Evolutionary conservation across 2,329 filamentous ascomycete species (phyloP), one percentile per base, ranked within the genome.

Genomic region (Colletotrichum australisinense): DNA sequence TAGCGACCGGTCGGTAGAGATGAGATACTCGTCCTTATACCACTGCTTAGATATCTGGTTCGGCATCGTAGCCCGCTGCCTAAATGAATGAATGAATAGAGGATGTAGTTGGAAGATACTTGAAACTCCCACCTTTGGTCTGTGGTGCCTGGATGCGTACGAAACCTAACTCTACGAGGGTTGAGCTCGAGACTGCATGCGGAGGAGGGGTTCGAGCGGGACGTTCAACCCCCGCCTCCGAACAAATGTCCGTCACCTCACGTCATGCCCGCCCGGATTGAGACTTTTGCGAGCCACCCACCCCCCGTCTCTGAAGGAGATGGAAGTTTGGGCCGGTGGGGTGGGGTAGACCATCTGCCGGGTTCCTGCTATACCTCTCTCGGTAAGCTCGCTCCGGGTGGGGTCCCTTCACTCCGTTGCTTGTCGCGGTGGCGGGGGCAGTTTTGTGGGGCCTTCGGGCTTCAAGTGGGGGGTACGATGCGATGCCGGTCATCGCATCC

Each of bases 1-100:
- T 65, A 89, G 87, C 11, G 81, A 78, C 35, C 86, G 87, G 78
- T 93, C 88, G 49, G 90, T 92, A 32, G 91, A 93, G 80, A 92
- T 83, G 76, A 91, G 81, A 80, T 90, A 92, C 69, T 86, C 84
- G 75, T 87, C 85, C 56, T 84, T 84, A 76, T 85, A 86, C 88
- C 88, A 90, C 73, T 83, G 85, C 59, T 74, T 78, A 22, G 78
- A 66, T 19, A 71, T 69, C 52, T 78, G 75, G n/a, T 74, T 63
- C 56, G 66, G 53, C 60, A 72, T 64, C 57, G 59, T 74, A 5
- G 12, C 14, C 26, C 46, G 38, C 6, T n/a, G 26, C 16, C 9
- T 5, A 26, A 7, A 16, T 7, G 4, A 11, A 8, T 28, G 32
- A 3, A 30, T 49, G 12, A 30, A 52, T 22, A n/a, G 56, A 42